Conservation (phyloP, 345 rosid genomes). For the Excoecaria agallocha region DNA sequence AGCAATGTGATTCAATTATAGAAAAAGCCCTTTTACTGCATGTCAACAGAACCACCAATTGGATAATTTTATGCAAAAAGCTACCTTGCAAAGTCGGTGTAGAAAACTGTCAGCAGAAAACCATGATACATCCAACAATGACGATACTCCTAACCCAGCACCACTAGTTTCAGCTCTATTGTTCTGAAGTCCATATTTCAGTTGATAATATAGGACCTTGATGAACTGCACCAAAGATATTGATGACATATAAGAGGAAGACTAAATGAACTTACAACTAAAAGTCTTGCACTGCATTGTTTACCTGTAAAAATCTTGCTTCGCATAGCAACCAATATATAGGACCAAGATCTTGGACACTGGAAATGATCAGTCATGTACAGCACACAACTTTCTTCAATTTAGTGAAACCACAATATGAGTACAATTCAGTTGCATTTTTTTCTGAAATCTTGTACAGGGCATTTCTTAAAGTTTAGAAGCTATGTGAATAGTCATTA, state of each 20-base stretch:
- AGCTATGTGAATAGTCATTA: neutral
- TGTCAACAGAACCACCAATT: neutral
- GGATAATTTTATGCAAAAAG: neutral
- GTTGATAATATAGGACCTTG: conserved; percentile 75
- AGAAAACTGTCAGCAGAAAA: conserved; percentile 79
- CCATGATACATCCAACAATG: conserved; percentile 81
- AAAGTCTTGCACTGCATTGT: neutral
- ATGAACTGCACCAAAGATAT: conserved; percentile 57
- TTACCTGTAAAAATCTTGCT: too few species aligned
- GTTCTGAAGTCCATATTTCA: conserved; percentile 78
- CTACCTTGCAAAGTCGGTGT: conserved; percentile 74
- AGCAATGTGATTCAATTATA: neutral
- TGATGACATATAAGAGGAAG: conserved; percentile 7
- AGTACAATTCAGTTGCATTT: too few species aligned
- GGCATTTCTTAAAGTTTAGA: neutral
- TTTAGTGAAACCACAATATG: neutral
- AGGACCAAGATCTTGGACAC: neutral
- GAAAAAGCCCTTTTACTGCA: conserved; percentile 5
- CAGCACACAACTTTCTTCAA: neutral
- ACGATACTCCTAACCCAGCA: conserved; percentile 47
- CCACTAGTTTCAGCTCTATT: conserved; percentile 36
- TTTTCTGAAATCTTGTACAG: neutral
- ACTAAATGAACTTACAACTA: neutral
- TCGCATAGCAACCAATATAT: neutral
- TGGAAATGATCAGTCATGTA: neutral